Evolutionary conservation across 2,329 filamentous ascomycete species (phyloP).

Genomic region (Cercospora canescens): DNA sequence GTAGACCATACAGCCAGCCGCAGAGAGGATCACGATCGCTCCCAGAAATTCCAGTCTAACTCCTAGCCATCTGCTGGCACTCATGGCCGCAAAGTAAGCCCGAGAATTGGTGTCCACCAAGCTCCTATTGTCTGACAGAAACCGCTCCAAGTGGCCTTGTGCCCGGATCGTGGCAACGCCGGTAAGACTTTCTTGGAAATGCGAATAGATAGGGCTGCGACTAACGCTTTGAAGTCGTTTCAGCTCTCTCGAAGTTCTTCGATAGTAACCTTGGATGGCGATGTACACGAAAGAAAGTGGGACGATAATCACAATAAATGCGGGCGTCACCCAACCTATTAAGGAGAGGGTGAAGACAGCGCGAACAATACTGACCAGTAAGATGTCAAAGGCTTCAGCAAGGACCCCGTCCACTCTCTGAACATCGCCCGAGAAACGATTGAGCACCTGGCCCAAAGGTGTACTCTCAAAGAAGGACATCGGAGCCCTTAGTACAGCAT

Average conservation of each 20-base stretch:
- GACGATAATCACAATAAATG: slow-evolving; percentile 77
- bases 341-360: no score
- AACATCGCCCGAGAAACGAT: slow-evolving; percentile 77
- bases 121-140: slow-evolving; percentile 94
- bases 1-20: slow-evolving; percentile 70
- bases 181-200: slow-evolving; percentile 95
- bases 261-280: slow-evolving; percentile 95
- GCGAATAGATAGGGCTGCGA: slow-evolving; percentile 93
- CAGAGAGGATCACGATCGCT: slow-evolving; percentile 84
- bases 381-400: no score
- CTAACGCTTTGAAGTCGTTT: slow-evolving; percentile 95
- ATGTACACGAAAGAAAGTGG: slow-evolving; percentile 81
- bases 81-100: slow-evolving; percentile 95
- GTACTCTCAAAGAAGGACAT: slow-evolving; percentile 99
- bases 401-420: slow-evolving; percentile 20
- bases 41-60: slow-evolving; percentile 95
- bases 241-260: slow-evolving; percentile 91
- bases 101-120: slow-evolving; percentile 91
- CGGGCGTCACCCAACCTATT: slow-evolving; percentile 65
- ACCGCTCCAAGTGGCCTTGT: slow-evolving; percentile 84
- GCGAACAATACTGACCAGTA: slow-evolving; percentile 65
- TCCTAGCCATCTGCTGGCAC: slow-evolving; percentile 85
- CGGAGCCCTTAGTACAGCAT: no score
- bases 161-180: slow-evolving; percentile 94
- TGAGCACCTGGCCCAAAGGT: slow-evolving; percentile 91